phyloP scores from a whole-genome alignment of 208 protist species.

The Crithidia fasciculata region DNA sequence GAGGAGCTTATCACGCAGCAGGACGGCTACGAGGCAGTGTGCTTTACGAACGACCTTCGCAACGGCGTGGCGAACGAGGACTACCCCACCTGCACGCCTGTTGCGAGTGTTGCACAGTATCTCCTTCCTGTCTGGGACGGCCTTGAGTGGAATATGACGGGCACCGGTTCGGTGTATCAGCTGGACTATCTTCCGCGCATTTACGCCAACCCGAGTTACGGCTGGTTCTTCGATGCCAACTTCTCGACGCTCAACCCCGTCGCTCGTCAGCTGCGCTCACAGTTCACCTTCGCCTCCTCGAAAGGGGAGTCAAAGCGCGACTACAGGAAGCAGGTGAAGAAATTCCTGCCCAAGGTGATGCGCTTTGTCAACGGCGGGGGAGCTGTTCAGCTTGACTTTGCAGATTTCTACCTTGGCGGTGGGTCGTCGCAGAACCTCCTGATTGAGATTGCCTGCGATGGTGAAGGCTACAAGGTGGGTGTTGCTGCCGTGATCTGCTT shows the following conservation, averaged over 20 bases:
- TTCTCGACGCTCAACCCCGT: constrained; percentile 38
- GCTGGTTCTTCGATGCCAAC: constrained; percentile 63
- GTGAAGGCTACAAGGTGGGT: constrained; percentile 51
- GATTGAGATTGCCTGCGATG: constrained; percentile 21
- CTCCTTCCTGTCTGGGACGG: constrained; percentile 33
- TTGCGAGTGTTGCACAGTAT: constrained; percentile 48
- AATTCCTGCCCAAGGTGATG: constrained; percentile 24
- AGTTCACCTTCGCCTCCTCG: constrained; percentile 42
- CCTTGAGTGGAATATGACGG: constrained; percentile 39
- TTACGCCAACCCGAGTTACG: constrained; percentile 44
- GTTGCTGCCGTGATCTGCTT: constrained; percentile 45
- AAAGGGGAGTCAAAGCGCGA: neutral
- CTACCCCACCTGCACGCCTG: constrained; percentile 37
- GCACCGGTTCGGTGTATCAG: constrained; percentile 28
- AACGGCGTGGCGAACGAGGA: constrained; percentile 10
- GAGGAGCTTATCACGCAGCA: constrained; percentile 18
- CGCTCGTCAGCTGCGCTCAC: constrained; percentile 35
- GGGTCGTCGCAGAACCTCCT: constrained; percentile 34
- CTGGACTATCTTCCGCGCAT: constrained; percentile 35
- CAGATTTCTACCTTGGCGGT: constrained; percentile 43
- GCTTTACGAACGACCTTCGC: constrained; percentile 59
- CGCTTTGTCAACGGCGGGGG: constrained; percentile 17
- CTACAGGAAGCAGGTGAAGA: constrained; percentile 16
- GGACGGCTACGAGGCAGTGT: constrained; percentile 30
- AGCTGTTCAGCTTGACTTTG: neutral